phyloP scores from a whole-genome alignment of 345 rosid species.

The Gossypium bickii region DNA sequence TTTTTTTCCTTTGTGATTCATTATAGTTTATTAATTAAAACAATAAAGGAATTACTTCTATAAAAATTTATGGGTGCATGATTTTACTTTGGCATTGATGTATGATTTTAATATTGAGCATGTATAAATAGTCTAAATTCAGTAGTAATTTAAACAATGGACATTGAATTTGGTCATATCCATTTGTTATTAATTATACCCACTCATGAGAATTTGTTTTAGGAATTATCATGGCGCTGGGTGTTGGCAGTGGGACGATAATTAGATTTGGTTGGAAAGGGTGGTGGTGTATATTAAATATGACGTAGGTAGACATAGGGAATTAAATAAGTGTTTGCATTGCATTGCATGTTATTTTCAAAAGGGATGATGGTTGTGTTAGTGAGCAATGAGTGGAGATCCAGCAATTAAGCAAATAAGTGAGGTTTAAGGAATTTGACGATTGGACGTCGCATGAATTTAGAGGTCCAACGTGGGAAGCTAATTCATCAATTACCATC shows the following conservation, averaged over 20 bases:
- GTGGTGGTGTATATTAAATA: neutral
- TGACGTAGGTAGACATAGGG: neutral
- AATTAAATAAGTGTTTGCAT: neutral
- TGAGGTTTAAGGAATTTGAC: neutral
- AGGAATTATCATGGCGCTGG: neutral
- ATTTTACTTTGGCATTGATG: neutral
- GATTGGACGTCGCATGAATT: neutral
- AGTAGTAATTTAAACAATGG: neutral
- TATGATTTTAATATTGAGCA: neutral
- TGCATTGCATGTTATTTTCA: neutral
- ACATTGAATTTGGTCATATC: neutral
- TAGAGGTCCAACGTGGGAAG: neutral
- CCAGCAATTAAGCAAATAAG: neutral
- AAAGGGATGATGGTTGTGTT: neutral
- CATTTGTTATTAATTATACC: neutral
- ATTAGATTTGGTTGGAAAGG: neutral
- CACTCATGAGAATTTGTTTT: neutral
- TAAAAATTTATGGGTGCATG: too few species aligned
- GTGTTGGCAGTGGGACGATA: neutral
- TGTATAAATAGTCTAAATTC: neutral
- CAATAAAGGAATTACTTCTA: too few species aligned
- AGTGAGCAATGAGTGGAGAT: neutral
- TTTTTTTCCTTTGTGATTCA: too few species aligned
- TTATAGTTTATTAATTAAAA: too few species aligned
- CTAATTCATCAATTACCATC: neutral